Conservation (phyloP, 2,329 filamentous ascomycete genomes). For the Colletotrichum euphorbiae region DNA sequence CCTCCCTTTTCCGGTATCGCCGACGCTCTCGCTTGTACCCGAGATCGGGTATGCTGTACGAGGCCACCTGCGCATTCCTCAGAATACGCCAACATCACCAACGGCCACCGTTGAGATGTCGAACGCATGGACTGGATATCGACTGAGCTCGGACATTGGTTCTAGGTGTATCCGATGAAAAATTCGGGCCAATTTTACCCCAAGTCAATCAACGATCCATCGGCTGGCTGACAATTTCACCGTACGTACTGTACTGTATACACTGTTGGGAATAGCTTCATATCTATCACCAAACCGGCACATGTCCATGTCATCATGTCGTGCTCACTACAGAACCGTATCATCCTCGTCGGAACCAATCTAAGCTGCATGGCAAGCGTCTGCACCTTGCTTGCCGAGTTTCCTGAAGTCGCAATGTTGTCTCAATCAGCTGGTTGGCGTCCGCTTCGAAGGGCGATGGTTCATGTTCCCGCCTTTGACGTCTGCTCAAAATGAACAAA, state of each 20-base stretch:
- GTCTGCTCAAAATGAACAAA: no score
- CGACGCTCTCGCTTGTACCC: background rate
- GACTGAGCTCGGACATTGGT: background rate
- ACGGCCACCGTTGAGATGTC: background rate
- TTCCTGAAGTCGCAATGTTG: no score
- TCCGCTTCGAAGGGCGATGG: no score
- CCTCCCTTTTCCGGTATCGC: background rate
- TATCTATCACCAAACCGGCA: constrained; percentile 5
- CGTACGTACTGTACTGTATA: no score
- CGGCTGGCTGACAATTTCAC: constrained; percentile 22
- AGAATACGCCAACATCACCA: background rate
- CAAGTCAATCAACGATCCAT: constrained; percentile 4
- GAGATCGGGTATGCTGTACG: background rate
- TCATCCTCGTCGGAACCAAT: no score
- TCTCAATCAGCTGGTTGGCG: no score
- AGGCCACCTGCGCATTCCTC: constrained; percentile 2
- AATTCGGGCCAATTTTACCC: background rate
- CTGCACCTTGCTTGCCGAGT: no score
- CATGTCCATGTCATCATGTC: background rate
- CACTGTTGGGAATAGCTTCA: constrained; percentile 28
- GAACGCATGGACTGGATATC: background rate
- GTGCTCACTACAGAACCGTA: no score
- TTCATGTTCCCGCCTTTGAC: no score
- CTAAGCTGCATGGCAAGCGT: no score
- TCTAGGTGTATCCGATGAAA: background rate